Evolutionary conservation across 2,329 filamentous ascomycete species (phyloP), one percentile per base, ranked within the genome.

Genomic region (Alternaria metachromatica): DNA sequence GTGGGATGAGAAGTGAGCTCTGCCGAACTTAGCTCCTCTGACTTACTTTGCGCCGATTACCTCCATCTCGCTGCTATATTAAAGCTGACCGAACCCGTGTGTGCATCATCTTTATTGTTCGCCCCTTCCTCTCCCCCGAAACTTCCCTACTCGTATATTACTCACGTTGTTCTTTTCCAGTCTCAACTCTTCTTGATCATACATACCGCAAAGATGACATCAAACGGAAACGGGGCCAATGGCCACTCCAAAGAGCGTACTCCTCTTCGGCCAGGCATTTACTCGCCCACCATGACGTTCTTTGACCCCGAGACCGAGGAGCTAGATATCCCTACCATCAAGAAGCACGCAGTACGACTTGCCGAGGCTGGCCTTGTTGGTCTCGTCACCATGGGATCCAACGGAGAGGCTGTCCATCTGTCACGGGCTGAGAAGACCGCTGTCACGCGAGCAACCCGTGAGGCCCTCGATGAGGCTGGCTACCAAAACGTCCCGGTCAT

Each of bases 261-360:
- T n/a, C 85, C 90, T 67, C 87, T 96, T 59, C 90, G 91, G 48
- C 90, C 90, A 75, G 92, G 93, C 78, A 94, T 96, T 78, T 96
- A 96, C 81, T 92, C 92, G 64, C 93, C 93, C 25, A 95, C 92
- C 64, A 93, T 96, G 89, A 96, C 93, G 74, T 96, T 97, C 80
- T 97, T 97, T 84, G 85, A 95, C 81, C 86, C 90, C 7, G 87
- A 90, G 68, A 96, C 92, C 49, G 93, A 97, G 82, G 92, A 96
- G 53, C 86, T 97, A 73, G 93, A 97, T 76, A 88, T 94, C 67
- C 85, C 91, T 37, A 87, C 87, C 63, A 92, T 96, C 82, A 92
- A 92, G 81, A 90, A 87, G 76, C 93, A 97, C 78, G 91, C 92
- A 23, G 88, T 92, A 70, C 90, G 93, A 51, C 88, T 97, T 51